These are phyloP conservation scores for Fraxinus nigra DNA, from an alignment of 305 asterid species.

Conservation along the genomic window DNA sequence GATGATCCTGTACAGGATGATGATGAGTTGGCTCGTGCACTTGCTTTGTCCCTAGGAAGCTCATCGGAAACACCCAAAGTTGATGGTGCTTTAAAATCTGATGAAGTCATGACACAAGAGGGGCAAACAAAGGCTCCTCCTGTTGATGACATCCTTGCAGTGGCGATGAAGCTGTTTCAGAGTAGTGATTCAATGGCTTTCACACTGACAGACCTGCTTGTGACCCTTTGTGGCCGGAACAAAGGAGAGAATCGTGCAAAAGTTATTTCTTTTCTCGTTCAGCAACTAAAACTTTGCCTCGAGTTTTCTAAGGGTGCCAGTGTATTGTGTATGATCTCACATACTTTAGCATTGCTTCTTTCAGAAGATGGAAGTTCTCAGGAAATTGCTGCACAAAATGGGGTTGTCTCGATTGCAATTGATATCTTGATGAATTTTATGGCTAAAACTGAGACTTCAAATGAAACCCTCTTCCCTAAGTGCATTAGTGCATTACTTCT, in stretches of 20 bases:
- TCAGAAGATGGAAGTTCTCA: slow-evolving; percentile 79
- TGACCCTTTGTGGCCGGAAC: slow-evolving; percentile 73
- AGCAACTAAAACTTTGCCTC: slow-evolving; percentile 81
- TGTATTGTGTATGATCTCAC: slow-evolving; percentile 76
- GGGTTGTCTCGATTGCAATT: slow-evolving; percentile 58
- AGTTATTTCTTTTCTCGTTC: slow-evolving; percentile 77
- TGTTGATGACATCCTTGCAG: slow-evolving; percentile 72
- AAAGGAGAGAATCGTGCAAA: slow-evolving; percentile 82
- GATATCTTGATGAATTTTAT: slow-evolving; percentile 71
- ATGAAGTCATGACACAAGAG: slow-evolving; percentile 59
- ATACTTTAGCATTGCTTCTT: slow-evolving; percentile 84
- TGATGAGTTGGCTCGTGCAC: slow-evolving; percentile 98
- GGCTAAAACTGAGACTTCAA: slow-evolving; percentile 52
- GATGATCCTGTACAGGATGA: slow-evolving; percentile 98
- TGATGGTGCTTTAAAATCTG: slow-evolving; percentile 66
- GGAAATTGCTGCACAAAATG: slow-evolving; percentile 66
- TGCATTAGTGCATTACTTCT: slow-evolving; percentile 87
- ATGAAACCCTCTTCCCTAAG: slow-evolving; percentile 66
- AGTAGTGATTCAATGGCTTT: slow-evolving; percentile 77
- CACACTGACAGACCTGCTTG: slow-evolving; percentile 84
- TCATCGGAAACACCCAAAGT: slow-evolving; percentile 82
- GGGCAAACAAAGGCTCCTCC: slow-evolving; percentile 73
- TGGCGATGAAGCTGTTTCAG: slow-evolving; percentile 76
- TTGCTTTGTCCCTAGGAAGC: slow-evolving; percentile 92
- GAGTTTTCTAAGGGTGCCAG: slow-evolving; percentile 69